Conservation (phyloP, 257 asterid genomes). For the Jacaranda copaia region DNA sequence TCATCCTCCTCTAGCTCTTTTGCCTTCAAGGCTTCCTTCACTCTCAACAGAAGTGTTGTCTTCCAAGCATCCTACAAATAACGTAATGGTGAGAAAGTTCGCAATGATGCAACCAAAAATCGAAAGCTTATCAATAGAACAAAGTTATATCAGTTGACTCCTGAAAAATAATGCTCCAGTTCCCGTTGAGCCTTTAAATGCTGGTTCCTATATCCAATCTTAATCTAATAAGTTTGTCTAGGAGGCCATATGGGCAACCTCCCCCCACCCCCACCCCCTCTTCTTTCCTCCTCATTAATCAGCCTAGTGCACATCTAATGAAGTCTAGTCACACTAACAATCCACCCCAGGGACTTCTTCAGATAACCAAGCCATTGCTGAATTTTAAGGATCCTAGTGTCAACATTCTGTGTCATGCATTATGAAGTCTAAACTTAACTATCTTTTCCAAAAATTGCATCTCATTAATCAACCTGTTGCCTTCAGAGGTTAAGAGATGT, state of each 20-base stretch:
- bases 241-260: background rate
- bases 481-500: background rate
- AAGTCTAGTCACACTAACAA: background rate
- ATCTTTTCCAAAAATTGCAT: background rate
- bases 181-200: background rate
- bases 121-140: background rate
- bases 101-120: background rate
- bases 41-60: conserved; percentile 93
- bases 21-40: conserved; percentile 93
- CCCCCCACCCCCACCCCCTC: no score
- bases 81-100: conserved; percentile 2
- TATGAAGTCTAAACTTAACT: background rate
- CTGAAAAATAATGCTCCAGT: background rate
- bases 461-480: background rate
- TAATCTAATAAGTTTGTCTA: no score
- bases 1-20: conserved; percentile 94
- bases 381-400: no score
- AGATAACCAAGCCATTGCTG: no score
- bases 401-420: no score
- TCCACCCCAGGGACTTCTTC: no score
- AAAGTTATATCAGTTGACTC: background rate
- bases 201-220: background rate
- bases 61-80: conserved; percentile 81
- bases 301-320: background rate
- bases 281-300: no score